Evolutionary conservation across 495 filamentous ascomycete species (phyloP).

Genomic region (Tuber umbilicatum): DNA sequence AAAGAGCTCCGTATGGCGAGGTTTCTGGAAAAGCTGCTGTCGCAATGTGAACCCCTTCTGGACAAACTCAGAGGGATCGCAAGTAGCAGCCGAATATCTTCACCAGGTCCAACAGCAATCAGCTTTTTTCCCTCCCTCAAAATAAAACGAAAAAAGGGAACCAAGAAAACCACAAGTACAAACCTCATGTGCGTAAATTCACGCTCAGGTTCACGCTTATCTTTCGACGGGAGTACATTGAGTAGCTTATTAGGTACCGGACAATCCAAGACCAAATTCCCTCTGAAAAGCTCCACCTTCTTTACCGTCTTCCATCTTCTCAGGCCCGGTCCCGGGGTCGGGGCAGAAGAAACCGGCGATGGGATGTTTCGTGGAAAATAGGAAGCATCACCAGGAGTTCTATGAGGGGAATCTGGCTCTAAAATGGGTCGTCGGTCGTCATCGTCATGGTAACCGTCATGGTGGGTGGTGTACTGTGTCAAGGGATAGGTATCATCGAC

Average conservation of each 20-base stretch:
- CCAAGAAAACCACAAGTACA: neutral
- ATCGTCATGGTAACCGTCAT: constrained; percentile 50
- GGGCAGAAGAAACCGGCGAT: constrained; percentile 42
- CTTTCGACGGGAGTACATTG: constrained; percentile 65
- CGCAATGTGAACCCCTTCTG: constrained; percentile 85
- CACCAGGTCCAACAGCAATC: neutral
- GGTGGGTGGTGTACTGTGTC: constrained; percentile 24
- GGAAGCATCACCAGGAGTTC: constrained; percentile 46
- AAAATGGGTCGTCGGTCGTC: constrained; percentile 58
- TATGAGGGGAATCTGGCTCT: constrained; percentile 50
- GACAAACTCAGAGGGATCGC: constrained; percentile 84
- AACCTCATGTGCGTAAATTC: constrained; percentile 93
- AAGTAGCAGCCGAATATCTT: constrained; percentile 84
- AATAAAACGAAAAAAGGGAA: neutral
- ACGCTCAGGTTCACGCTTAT: constrained; percentile 85
- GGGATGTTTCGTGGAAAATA: constrained; percentile 22
- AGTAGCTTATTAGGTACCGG: constrained; percentile 86
- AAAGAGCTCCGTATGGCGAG: constrained; percentile 90
- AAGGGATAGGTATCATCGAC: constrained; percentile 31
- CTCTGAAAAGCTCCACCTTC: constrained; percentile 91
- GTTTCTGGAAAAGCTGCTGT: constrained; percentile 88
- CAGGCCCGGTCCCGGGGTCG: constrained; percentile 60
- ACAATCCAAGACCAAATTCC: constrained; percentile 95
- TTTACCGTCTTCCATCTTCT: constrained; percentile 97
- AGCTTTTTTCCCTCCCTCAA: neutral